Evolutionary conservation across 1,139 yeast species (phyloP).

Genomic region (Yamadazyma diddensiae): DNA sequence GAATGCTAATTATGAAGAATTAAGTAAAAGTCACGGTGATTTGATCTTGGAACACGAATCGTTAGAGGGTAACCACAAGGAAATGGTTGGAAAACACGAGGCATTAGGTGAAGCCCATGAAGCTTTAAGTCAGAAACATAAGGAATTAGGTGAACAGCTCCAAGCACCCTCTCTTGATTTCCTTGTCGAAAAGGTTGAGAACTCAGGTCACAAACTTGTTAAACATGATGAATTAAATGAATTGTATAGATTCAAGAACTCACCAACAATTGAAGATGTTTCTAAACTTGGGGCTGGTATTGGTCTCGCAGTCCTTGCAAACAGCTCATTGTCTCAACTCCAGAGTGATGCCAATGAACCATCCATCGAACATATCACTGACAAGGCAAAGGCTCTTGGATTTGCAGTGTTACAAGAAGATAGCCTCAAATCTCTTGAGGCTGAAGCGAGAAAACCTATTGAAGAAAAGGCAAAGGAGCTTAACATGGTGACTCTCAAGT

Average conservation of each 20-base stretch:
- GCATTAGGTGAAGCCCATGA: too few species aligned
- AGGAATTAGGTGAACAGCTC: too few species aligned
- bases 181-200: conserved; percentile 16
- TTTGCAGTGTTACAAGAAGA: conserved; percentile 17
- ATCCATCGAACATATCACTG: conserved; percentile 16
- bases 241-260: conserved; percentile 5
- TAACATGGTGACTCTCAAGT: conserved; percentile 6
- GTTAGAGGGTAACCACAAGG: too few species aligned
- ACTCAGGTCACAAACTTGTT: conserved; percentile 11
- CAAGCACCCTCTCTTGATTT: conserved; percentile 20
- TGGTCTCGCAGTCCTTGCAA: conserved; percentile 16
- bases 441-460: conserved; percentile 8
- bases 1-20: too few species aligned
- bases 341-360: conserved; percentile 9
- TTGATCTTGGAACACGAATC: too few species aligned
- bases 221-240: conserved; percentile 6
- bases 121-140: too few species aligned
- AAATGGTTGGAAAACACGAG: too few species aligned
- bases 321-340: conserved; percentile 13
- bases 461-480: conserved; percentile 11
- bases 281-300: conserved; percentile 9
- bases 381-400: conserved; percentile 19
- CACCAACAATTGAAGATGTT: conserved; percentile 17
- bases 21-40: too few species aligned
- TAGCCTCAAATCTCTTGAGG: conserved; percentile 11